Conservation (phyloP, 257 asterid species). For the Penstemon newberryi region DNA sequence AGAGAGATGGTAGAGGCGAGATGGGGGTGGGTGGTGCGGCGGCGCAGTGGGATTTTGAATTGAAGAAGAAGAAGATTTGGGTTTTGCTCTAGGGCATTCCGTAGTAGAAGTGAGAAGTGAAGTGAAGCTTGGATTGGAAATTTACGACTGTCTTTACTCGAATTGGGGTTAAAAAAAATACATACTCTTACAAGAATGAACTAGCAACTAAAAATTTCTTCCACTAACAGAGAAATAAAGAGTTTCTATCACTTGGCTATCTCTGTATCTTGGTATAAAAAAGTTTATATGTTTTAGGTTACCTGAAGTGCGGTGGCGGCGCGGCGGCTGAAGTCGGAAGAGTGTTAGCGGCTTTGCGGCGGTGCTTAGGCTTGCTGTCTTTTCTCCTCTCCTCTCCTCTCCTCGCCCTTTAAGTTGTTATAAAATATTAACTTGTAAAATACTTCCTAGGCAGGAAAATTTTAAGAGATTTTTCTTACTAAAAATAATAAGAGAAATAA, state of each 20-base stretch:
- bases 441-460: not conserved
- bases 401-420: not conserved
- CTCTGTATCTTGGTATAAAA: not conserved
- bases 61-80: too few relatives aligned
- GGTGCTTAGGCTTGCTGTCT: constrained; percentile 13
- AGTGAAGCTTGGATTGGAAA: too few relatives aligned
- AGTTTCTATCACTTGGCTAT: not conserved
- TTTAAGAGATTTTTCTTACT: not conserved
- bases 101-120: not conserved
- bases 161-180: too few relatives aligned
- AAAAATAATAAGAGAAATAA: too few relatives aligned
- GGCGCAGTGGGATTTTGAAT: too few relatives aligned
- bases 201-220: not conserved
- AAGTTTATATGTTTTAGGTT: not conserved
- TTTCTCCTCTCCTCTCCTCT: not conserved
- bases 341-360: constrained; percentile 25
- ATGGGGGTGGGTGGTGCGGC: too few relatives aligned
- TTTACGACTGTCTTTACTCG: too few relatives aligned
- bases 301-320: constrained; percentile 16
- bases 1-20: too few relatives aligned
- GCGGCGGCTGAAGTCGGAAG: constrained; percentile 16
- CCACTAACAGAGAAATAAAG: not conserved
- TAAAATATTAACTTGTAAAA: not conserved
- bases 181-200: too few relatives aligned
- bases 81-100: too few relatives aligned